phyloP scores from a whole-genome alignment of 164 flowering plant genomes.

The Macadamia integrifolia region DNA sequence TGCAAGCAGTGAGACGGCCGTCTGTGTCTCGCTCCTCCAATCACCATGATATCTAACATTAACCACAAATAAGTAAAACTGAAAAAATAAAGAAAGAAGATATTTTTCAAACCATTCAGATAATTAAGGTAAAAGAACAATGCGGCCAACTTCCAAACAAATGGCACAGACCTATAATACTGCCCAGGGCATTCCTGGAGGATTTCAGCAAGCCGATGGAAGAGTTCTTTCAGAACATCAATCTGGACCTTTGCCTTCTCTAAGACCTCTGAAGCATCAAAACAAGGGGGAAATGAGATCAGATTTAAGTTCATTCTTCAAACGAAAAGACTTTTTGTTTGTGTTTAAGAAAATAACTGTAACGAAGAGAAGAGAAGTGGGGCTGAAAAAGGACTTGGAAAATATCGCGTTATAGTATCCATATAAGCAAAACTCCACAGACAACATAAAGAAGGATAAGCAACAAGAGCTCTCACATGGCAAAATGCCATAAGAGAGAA shows the following conservation, averaged over 20 bases:
- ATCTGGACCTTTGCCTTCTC: slow-evolving; percentile 62
- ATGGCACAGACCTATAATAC: slow-evolving; percentile 63
- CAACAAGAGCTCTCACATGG: neutral
- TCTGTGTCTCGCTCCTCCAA: slow-evolving; percentile 92
- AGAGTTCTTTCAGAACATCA: slow-evolving; percentile 44
- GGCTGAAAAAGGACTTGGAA: no score
- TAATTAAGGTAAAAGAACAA: neutral
- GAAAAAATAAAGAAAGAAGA: slow-evolving; percentile 2
- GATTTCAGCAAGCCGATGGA: slow-evolving; percentile 51
- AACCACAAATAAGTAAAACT: neutral
- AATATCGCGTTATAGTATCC: no score
- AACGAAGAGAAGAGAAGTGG: no score
- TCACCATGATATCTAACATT: slow-evolving; percentile 79
- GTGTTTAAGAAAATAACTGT: no score
- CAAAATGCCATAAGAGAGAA: slow-evolving; percentile 1
- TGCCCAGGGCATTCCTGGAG: slow-evolving; percentile 63
- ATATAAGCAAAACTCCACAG: no score
- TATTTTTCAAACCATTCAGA: neutral
- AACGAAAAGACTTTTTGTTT: no score
- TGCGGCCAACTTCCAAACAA: neutral
- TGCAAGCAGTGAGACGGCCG: slow-evolving; percentile 74
- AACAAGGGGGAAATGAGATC: neutral
- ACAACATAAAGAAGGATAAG: neutral
- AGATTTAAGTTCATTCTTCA: no score
- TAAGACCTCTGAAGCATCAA: slow-evolving; percentile 49